A percentile compares a stretch with the other conserved stretches of the same genome.
Conservation (phyloP, 305 asterid species). For the Ajuga reptans region DNA sequence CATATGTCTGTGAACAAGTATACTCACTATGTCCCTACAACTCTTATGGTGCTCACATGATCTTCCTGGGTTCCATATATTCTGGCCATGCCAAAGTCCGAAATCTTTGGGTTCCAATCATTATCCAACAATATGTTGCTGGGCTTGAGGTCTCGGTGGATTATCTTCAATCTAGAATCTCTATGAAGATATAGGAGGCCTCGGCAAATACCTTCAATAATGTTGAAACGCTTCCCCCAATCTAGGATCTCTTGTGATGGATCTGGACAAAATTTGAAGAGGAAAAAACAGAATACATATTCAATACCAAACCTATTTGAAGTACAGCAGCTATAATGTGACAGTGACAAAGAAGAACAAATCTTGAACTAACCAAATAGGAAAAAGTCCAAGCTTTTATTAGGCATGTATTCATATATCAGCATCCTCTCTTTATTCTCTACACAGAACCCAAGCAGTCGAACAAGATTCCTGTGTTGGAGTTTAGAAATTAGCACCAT, state of each 20-base stretch:
- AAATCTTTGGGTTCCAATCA: constrained; percentile 34
- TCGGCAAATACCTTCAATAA: not conserved
- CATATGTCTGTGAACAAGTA: not conserved
- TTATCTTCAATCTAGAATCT: not conserved
- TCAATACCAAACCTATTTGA: not conserved
- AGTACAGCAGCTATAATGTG: not conserved
- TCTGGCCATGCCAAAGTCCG: constrained; percentile 43
- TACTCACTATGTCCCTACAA: constrained; percentile 37
- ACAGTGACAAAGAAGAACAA: constrained; percentile 1
- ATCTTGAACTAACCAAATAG: constrained; percentile 3
- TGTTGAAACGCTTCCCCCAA: not conserved
- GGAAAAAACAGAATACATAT: not conserved
- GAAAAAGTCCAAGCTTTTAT: not conserved
- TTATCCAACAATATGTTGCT: constrained; percentile 9
- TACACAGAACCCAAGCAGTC: not conserved
- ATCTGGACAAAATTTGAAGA: not conserved
- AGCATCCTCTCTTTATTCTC: not conserved
- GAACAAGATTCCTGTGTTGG: not conserved
- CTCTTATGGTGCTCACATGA: constrained; percentile 8
- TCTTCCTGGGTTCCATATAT: constrained; percentile 26
- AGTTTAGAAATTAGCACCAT: not conserved
- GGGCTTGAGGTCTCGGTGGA: not conserved
- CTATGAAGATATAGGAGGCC: not conserved
- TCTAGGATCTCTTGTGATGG: not conserved
- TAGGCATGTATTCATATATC: not conserved